These are phyloP conservation scores for Lactarius pseudohatsudake DNA, from an alignment of 768 basidiomycete species.

Conservation along the genomic window DNA sequence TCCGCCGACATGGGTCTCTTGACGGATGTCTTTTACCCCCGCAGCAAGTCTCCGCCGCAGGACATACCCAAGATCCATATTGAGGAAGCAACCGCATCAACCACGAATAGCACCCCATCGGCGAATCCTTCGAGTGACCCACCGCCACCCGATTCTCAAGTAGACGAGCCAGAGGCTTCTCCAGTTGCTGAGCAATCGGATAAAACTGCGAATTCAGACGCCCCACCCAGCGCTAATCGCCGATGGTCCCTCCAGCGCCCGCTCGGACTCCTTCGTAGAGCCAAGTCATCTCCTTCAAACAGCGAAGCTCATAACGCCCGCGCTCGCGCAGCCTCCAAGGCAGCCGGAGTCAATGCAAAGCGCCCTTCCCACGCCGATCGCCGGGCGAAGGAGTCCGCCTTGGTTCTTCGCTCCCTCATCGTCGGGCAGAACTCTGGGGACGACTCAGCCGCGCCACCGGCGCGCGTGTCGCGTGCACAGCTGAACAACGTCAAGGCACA, in stretches of 20 bases:
- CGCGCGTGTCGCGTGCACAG: constrained; percentile 49
- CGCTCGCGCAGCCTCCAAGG: background rate
- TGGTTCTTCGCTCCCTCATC: constrained; percentile 65
- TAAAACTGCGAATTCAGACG: too few relatives aligned
- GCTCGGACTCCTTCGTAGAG: constrained; percentile 14
- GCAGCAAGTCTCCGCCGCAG: constrained; percentile 11
- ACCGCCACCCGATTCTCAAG: background rate
- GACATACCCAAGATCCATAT: background rate
- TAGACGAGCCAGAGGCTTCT: background rate
- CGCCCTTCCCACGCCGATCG: constrained; percentile 47
- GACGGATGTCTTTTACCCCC: constrained; percentile 3
- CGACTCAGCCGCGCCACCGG: constrained; percentile 35
- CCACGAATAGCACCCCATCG: background rate
- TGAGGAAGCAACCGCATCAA: constrained; percentile 1
- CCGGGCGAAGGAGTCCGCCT: constrained; percentile 62
- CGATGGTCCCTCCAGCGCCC: constrained; percentile 21
- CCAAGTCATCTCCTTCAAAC: constrained; percentile 5
- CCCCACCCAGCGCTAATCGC: background rate
- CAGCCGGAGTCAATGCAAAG: background rate
- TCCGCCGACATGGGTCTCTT: constrained; percentile 14
- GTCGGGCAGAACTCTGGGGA: constrained; percentile 43
- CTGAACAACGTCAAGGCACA: constrained; percentile 65
- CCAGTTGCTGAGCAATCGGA: background rate
- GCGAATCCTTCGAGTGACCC: background rate
- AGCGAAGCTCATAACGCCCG: constrained; percentile 8